Evolutionary conservation across 2,329 filamentous ascomycete genomes (phyloP).

Genomic region (Penicillium rolfsii): DNA sequence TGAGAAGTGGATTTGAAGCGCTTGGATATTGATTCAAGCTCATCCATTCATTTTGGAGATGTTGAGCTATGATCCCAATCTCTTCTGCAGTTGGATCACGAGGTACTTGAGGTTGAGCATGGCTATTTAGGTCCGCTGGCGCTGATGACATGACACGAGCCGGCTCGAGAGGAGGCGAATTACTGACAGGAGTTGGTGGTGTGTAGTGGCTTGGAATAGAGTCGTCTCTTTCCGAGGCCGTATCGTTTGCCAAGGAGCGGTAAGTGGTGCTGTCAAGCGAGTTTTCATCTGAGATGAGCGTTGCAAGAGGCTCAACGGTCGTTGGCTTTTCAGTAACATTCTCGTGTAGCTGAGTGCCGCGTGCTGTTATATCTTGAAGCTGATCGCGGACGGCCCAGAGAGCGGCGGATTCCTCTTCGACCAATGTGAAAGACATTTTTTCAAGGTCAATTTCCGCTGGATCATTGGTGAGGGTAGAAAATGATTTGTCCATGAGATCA

Average conservation of each 20-base stretch:
- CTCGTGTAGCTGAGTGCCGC: neutral
- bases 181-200: neutral
- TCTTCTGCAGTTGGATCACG: neutral
- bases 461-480: neutral
- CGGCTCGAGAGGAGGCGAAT: neutral
- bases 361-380: neutral
- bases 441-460: neutral
- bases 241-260: neutral
- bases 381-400: neutral
- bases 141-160: neutral
- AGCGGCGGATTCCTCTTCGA: neutral
- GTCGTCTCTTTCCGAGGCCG: neutral
- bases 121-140: neutral
- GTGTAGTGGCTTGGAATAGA: neutral
- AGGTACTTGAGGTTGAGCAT: neutral
- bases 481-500: neutral
- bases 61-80: neutral
- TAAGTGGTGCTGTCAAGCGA: neutral
- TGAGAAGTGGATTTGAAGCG: neutral
- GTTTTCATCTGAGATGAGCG: neutral
- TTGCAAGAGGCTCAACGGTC: neutral
- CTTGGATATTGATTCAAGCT: neutral
- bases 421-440: neutral
- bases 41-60: neutral
- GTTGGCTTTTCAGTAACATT: neutral